Base-by-base conservation (phyloP, 805 yeast species). In the Wickerhamomyces sydowiorum region DNA sequence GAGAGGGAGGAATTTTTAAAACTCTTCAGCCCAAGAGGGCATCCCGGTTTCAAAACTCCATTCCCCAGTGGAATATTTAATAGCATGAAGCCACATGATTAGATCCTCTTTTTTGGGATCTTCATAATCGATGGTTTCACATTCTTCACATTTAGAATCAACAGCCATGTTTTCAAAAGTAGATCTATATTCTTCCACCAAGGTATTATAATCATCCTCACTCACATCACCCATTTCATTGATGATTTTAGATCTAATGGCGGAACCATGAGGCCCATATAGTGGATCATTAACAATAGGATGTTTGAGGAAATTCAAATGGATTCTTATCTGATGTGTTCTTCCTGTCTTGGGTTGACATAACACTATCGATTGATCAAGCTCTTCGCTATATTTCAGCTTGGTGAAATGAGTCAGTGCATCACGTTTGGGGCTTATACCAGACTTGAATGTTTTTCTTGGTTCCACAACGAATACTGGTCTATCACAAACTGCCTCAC, bases 231-330 rank as follows among this genome's bases (percentile, higher is more conserved):
- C 62, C 76, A 17, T 57, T 56, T 15, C 70, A 73, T 48, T 80
- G 5, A 23, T 14, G 7, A 38, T 29, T 30, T 27, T 18, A 8
- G 10, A 15, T 38, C 35, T 22, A 22, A n/a, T 15, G 10, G 14
- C 6, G 3, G 35, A 32, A 19, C 15, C 35, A 32, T 18, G 18
- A 4, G 24, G 28, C 3, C 87, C 77, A 56, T 87, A 91, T 1
- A 90, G 71, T 0, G 97, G 97, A 60, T 91, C 99, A 58, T 91
- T 90, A 3, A 86, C 88, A 36, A 91, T 91, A 0, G 98, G 96
- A 56, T 69, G 75, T 0, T 97, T 97, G n/a, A 93, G 52, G 50
- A 72, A 83, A 62, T 90, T 96, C 43, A 93, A 64, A 65, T 93
- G 99, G 1, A 93, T 96, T 46, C 99, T 69, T 39, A 93, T 89